Evolutionary conservation across 2,329 filamentous ascomycete genomes (phyloP), one percentile per base, ranked within the genome.

Genomic region (Neurospora crassa): DNA sequence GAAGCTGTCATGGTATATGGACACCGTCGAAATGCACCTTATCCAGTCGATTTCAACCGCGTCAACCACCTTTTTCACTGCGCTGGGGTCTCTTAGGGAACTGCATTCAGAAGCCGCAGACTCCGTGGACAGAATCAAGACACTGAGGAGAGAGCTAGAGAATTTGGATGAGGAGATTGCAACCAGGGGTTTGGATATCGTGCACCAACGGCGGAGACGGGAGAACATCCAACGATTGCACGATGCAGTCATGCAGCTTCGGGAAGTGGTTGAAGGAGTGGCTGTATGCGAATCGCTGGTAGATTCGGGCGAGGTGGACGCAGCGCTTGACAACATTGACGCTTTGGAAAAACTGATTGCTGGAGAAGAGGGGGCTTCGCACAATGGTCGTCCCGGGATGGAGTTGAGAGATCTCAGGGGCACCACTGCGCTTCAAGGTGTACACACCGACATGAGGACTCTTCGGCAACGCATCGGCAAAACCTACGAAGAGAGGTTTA

Each of bases 1-100:
- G 81, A 99, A 99, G 81, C 84, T 99, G 14, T 98, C 96, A 0
- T 99, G 96, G 96, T 99, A 99, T 80, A 97, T 99, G 94, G 96
- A 99, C 79, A 99, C 96, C 0, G 94, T 99, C 29, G 96, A 99
- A 79, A 93, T 99, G 70, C 96, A 99, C 79, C 84, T 99, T 8
- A 97, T 99, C 76, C 93, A 93, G 41, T 97, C 94, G 0, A 99
- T 99, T 74, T 98, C 95, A 2, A 94, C 92, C 0, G 96, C 96
- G 1, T 98, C 96, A 0, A 94, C 93, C 0, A 97, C 95, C 0
- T 99, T 99, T 80, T 99, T 99, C 78, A 94, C 94, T 0, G 96
- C 96, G 0, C 84, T 99, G 0, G 95, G 96, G 0, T 97, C 94
- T 0, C 83, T 99, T 42, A 91, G 93, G 75, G 93, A 97, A 78